phyloP scores from a whole-genome alignment of 1,284 basidiomycete species.

The Tilletiaria anomala region DNA sequence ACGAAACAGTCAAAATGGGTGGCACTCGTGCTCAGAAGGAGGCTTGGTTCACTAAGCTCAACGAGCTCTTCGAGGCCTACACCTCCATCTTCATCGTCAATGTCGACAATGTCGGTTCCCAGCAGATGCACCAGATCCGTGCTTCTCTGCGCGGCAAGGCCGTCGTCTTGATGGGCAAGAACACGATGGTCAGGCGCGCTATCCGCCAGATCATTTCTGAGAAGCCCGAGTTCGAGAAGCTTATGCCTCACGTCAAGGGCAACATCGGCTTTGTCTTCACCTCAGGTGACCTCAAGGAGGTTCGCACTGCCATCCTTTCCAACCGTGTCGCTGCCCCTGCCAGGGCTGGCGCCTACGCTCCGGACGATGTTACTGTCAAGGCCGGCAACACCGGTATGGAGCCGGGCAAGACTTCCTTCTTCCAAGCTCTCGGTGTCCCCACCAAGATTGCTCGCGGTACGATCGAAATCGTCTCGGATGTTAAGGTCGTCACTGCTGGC shows the following conservation, averaged over 20 bases:
- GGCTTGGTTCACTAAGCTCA: slow-evolving; percentile 84
- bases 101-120: slow-evolving; percentile 98
- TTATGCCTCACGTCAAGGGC: slow-evolving; percentile 86
- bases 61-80: slow-evolving; percentile 79
- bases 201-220: slow-evolving; percentile 79
- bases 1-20: slow-evolving; percentile 58
- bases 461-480: slow-evolving; percentile 96
- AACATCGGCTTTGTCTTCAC: slow-evolving; percentile 99
- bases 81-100: slow-evolving; percentile 96
- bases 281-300: slow-evolving; percentile 74
- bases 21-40: slow-evolving; percentile 78
- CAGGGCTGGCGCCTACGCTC: slow-evolving; percentile 90
- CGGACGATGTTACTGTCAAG: slow-evolving; percentile 78
- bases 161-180: slow-evolving; percentile 98
- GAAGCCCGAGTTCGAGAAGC: slow-evolving; percentile 83
- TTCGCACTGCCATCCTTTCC: slow-evolving; percentile 76
- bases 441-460: slow-evolving; percentile 99
- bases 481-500: slow-evolving; percentile 84
- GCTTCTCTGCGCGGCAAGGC: slow-evolving; percentile 85
- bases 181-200: slow-evolving; percentile 99
- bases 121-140: slow-evolving; percentile 98
- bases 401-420: slow-evolving; percentile 61
- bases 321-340: slow-evolving; percentile 98
- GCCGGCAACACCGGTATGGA: slow-evolving; percentile 99
- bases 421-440: slow-evolving; percentile 98